Conservation (phyloP, 768 basidiomycete species). For the Ramaria sp. region DNA sequence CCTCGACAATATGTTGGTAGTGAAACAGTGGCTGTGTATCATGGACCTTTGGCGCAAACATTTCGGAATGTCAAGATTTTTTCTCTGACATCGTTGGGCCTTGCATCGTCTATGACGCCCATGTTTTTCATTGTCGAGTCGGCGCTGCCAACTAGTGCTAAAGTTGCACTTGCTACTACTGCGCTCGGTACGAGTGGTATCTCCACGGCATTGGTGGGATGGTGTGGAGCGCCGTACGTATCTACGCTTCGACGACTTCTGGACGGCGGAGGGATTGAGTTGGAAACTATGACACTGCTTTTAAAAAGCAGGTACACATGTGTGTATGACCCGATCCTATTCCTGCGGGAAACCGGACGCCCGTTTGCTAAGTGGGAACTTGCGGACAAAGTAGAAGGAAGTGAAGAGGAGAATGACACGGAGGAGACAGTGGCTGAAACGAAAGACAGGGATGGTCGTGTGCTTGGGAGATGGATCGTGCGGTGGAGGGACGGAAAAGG, state of each 20-base stretch:
- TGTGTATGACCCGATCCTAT: conserved; percentile 58
- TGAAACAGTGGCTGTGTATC: conserved; percentile 26
- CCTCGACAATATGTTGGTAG: not conserved
- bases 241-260: conserved; percentile 43
- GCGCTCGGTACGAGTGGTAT: conserved; percentile 64
- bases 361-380: conserved; percentile 80
- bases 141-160: conserved; percentile 56
- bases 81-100: conserved; percentile 65
- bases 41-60: conserved; percentile 60
- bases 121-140: conserved; percentile 79
- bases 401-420: conserved; percentile 30
- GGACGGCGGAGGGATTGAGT: conserved; percentile 46
- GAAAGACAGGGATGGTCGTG: conserved; percentile 39
- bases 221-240: conserved; percentile 68
- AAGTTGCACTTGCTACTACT: conserved; percentile 53
- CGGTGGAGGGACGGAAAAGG: conserved; percentile 61
- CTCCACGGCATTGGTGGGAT: conserved; percentile 64
- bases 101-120: conserved; percentile 60
- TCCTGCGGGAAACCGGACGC: conserved; percentile 53
- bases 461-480: conserved; percentile 72
- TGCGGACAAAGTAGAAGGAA: conserved; percentile 34
- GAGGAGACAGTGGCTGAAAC: conserved; percentile 82
- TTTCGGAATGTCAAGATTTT: conserved; percentile 76
- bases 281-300: conserved; percentile 55
- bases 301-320: conserved; percentile 53